Conservation (phyloP, 352 stramenopile species). For the Pythium pyrilobum region DNA sequence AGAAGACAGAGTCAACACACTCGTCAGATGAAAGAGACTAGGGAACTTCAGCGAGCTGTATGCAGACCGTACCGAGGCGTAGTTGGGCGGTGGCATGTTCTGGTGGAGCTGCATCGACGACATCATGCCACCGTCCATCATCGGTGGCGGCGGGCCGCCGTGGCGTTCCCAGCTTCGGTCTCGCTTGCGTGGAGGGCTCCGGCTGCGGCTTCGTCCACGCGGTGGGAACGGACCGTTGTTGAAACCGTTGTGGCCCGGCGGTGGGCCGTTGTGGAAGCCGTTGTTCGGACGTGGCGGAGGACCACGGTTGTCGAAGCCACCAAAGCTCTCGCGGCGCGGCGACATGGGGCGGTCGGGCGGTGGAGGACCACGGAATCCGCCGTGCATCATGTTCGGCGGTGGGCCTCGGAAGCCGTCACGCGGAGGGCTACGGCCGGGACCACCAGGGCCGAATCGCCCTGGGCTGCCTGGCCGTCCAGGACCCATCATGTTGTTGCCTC, state of each 20-base stretch:
- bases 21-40: background rate
- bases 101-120: background rate
- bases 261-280: slow-evolving; percentile 8
- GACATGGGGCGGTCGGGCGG: background rate
- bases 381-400: background rate
- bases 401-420: slow-evolving; percentile 3
- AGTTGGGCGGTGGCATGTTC: slow-evolving; percentile 3
- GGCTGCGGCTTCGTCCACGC: slow-evolving; percentile 22
- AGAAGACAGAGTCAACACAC: slow-evolving; percentile 9
- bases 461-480: slow-evolving; percentile 1
- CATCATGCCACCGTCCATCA: slow-evolving; percentile 6
- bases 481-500: background rate
- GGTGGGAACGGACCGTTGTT: slow-evolving; percentile 11
- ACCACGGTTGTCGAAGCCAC: slow-evolving; percentile 10
- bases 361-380: slow-evolving; percentile 1
- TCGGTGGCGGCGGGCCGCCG: background rate
- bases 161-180: slow-evolving; percentile 21
- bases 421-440: slow-evolving; percentile 1
- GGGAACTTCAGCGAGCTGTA: background rate
- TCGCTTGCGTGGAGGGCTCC: slow-evolving; percentile 17
- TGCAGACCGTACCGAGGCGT: background rate
- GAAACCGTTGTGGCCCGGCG: slow-evolving; percentile 1
- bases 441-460: slow-evolving; percentile 1
- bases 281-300: background rate
- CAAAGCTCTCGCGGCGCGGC: slow-evolving; percentile 8